Base-by-base conservation (phyloP, 2,329 filamentous ascomycete species). In the Aspergillus ustus region DNA sequence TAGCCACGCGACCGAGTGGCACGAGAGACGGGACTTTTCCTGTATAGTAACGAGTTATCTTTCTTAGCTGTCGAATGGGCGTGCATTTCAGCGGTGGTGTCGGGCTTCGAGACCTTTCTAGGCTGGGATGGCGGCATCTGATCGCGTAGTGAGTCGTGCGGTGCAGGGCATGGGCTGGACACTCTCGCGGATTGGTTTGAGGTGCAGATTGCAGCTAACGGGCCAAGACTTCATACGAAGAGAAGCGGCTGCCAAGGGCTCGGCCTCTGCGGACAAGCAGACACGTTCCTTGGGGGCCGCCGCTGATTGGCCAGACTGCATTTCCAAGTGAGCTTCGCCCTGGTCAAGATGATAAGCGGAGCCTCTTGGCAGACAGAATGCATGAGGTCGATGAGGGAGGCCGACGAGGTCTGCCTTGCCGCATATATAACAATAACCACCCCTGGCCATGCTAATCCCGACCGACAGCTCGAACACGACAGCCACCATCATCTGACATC, bases 361-460 rank as follows among this genome's bases (percentile, higher is more conserved):
- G 45, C 7, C 2, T 15, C 54, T 57, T 57, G 54, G 54, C 54
- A n/a, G n/a, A n/a, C n/a, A n/a, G n/a, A n/a, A n/a, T n/a, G n/a
- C n/a, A n/a, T n/a, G n/a, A n/a, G n/a, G n/a, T n/a, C n/a, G n/a
- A n/a, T n/a, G n/a, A n/a, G n/a, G n/a, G n/a, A n/a, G n/a, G n/a
- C n/a, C n/a, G n/a, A n/a, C n/a, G n/a, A n/a, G n/a, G n/a, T n/a
- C 34, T 40, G 34, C 34, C 34, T 40, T 5, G 34, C 34, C 34
- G 34, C 9, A 15, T 63, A 63, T 63, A 63, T 57, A 63, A 61
- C 22, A 40, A 37, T n/a, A n/a, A n/a, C n/a, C 34, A 9, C 34
- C 34, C 34, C 11, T 13, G 34, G 34, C 34, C 34, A 17, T 15
- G 11, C 4, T 40, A 4, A 40, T 40, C 34, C 34, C 11, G 34